phyloP scores from a whole-genome alignment of 192 early-diverging fungal genomes.

The Gonapodya prolifera region DNA sequence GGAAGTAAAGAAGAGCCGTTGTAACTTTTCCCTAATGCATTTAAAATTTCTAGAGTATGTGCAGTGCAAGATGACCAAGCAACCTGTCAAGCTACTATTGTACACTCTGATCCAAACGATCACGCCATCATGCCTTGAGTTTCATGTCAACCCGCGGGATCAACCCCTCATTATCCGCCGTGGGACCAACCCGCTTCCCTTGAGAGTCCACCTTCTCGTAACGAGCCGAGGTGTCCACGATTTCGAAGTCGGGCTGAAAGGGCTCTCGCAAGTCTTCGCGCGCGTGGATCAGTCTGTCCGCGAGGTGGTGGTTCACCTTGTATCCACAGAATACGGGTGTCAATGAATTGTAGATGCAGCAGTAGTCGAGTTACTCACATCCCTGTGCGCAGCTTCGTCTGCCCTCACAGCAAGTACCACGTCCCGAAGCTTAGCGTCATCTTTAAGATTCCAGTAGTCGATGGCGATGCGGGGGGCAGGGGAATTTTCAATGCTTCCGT shows the following conservation, averaged over 20 bases:
- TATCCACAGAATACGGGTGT: background rate
- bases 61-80: too few relatives aligned
- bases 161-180: background rate
- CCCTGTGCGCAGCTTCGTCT: slow-evolving; percentile 79
- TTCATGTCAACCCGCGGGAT: background rate
- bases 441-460: slow-evolving; percentile 50
- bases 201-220: background rate
- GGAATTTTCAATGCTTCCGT: slow-evolving; percentile 38
- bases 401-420: slow-evolving; percentile 76
- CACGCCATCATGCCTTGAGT: background rate
- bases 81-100: too few relatives aligned
- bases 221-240: background rate
- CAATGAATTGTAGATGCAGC: background rate
- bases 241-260: slow-evolving; percentile 17
- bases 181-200: background rate
- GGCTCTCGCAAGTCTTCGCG: slow-evolving; percentile 37
- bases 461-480: slow-evolving; percentile 76
- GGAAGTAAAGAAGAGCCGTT: too few relatives aligned
- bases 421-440: slow-evolving; percentile 64
- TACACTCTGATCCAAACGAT: too few relatives aligned
- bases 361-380: slow-evolving; percentile 34
- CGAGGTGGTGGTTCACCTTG: slow-evolving; percentile 67
- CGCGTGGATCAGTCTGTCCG: slow-evolving; percentile 42
- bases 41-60: too few relatives aligned
- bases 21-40: too few relatives aligned